A percentile compares a stretch with the other conserved stretches of the same genome.
Evolutionary conservation across 257 asterid genomes (phyloP).

Genomic region (Rauvolfia tetraphylla): DNA sequence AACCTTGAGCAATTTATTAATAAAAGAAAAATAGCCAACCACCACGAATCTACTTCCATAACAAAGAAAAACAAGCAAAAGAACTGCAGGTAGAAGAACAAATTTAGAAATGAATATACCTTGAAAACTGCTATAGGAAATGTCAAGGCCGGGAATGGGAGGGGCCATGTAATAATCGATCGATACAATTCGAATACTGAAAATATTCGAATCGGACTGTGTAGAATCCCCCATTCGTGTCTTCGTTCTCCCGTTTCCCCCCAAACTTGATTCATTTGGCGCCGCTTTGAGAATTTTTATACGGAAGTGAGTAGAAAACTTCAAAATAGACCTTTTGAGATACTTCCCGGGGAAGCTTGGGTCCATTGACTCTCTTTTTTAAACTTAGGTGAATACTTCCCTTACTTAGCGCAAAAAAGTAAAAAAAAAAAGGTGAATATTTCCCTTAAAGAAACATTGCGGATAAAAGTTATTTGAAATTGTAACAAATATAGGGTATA

Average conservation of each 20-base stretch:
- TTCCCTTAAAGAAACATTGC: too few relatives aligned
- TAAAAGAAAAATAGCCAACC: background rate
- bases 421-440: too few relatives aligned
- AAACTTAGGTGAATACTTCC: too few relatives aligned
- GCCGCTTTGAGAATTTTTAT: background rate
- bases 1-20: background rate
- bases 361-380: too few relatives aligned
- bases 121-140: slow-evolving; percentile 65
- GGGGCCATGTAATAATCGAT: slow-evolving; percentile 78
- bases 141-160: slow-evolving; percentile 65
- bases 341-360: background rate
- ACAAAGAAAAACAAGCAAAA: background rate
- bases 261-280: slow-evolving; percentile 5
- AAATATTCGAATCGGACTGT: slow-evolving; percentile 32
- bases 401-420: too few relatives aligned
- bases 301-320: background rate
- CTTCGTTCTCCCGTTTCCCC: background rate
- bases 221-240: slow-evolving; percentile 50
- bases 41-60: background rate
- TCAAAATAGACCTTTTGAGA: background rate
- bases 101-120: slow-evolving; percentile 24
- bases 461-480: too few relatives aligned
- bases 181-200: slow-evolving; percentile 80
- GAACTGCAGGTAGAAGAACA: background rate
- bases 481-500: too few relatives aligned